phyloP scores from a whole-genome alignment of 108 stramenopile species.

The Skeletonema tropicum region DNA sequence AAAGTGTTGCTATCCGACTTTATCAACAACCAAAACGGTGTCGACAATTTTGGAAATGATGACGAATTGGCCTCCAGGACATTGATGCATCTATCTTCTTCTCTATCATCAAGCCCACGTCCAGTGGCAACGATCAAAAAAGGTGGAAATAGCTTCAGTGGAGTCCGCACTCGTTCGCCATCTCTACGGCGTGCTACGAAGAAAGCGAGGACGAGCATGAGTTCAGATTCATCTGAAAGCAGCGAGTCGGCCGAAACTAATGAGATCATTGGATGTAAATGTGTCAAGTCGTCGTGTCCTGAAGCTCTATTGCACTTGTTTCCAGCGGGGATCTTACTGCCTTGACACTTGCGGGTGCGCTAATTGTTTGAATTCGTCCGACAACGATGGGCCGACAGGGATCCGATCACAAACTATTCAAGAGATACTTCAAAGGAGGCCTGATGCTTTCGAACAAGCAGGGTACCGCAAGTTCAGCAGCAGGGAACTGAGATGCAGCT shows the following conservation, averaged over 20 bases:
- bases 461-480: neutral
- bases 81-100: neutral
- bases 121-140: conserved; percentile 2
- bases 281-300: neutral
- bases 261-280: neutral
- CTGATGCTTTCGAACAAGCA: neutral
- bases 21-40: neutral
- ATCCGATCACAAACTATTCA: neutral
- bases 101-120: neutral
- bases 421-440: neutral
- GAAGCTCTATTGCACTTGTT: conserved; percentile 1
- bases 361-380: neutral
- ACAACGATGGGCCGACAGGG: neutral
- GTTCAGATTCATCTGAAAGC: neutral
- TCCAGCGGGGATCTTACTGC: neutral
- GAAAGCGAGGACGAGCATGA: neutral
- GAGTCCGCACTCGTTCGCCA: neutral
- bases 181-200: neutral
- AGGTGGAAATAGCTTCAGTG: neutral
- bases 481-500: neutral
- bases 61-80: neutral
- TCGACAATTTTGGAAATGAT: neutral
- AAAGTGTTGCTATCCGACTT: neutral
- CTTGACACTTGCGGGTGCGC: neutral
- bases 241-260: neutral